A percentile compares a stretch with the other conserved stretches of the same genome.
phyloP scores from a whole-genome alignment of 306 rosid genomes.

The Sesbania bispinosa region DNA sequence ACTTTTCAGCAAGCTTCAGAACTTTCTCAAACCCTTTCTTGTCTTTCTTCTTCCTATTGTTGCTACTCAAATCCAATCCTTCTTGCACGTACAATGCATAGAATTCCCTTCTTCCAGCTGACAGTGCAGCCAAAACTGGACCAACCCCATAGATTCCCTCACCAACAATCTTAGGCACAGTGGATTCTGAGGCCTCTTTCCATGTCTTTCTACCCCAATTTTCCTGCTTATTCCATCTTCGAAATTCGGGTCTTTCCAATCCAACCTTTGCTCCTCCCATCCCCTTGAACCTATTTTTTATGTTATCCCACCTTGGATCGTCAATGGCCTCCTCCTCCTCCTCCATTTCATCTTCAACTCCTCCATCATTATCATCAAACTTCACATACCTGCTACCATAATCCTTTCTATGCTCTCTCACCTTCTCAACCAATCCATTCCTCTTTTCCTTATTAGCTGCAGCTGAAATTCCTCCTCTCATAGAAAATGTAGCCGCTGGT shows the following conservation, averaged over 20 bases:
- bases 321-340: slow-evolving; percentile 56
- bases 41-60: slow-evolving; percentile 92
- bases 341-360: slow-evolving; percentile 43
- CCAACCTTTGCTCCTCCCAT: slow-evolving; percentile 43
- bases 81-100: slow-evolving; percentile 80
- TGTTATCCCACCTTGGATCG: slow-evolving; percentile 90
- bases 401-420: slow-evolving; percentile 32
- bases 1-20: slow-evolving; percentile 65
- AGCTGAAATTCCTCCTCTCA: too few relatives aligned
- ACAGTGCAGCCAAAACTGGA: slow-evolving; percentile 92
- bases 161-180: slow-evolving; percentile 78
- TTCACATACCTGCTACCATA: slow-evolving; percentile 19
- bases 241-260: slow-evolving; percentile 56
- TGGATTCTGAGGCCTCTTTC: slow-evolving; percentile 80
- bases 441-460: slow-evolving; percentile 36
- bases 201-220: slow-evolving; percentile 83
- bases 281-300: slow-evolving; percentile 53
- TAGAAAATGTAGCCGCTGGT: slow-evolving; percentile 2
- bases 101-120: slow-evolving; percentile 89
- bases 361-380: slow-evolving; percentile 43
- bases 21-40: slow-evolving; percentile 88
- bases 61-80: slow-evolving; percentile 81
- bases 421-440: slow-evolving; percentile 25
- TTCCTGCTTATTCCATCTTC: slow-evolving; percentile 77
- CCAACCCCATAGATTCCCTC: slow-evolving; percentile 94